Base-by-base conservation (phyloP, 805 yeast species). In the Candida andamanensis region DNA sequence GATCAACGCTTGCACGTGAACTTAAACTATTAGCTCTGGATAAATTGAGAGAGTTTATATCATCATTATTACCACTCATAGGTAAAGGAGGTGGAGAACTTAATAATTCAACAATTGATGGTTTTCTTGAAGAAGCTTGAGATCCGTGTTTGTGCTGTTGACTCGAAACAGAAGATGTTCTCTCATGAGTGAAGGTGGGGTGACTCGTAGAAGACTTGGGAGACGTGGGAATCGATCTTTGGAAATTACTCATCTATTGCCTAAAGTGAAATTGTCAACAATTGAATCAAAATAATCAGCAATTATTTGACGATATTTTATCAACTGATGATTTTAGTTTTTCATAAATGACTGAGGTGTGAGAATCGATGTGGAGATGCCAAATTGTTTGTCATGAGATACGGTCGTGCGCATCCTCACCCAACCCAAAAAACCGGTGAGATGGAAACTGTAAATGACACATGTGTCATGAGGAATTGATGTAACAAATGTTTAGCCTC, bases 51-150 rank as follows among this genome's bases (percentile, higher is more conserved):
- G 69, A 58, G 20, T 58, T 52, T 13, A 60, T 46, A 27, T 60
- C 66, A 15, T 58, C 63, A 47, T 43, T 31, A 50, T 67, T 54
- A 29, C 55, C 54, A 38, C 60, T 52, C 6, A 28, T 23, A 5
- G 76, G 72, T 35, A 80, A 53, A 2, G 80, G 82, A 2, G 90
- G 92, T 0, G 92, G 92, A 4, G 87, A 76, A 11, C 84, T 76
- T 21, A 82, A 59, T 61, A 82, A 59, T 51, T 82, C 90, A 25
- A 79, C 90, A 29, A 82, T 80, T 6, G 87, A 80, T 0, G 85
- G 72, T 41, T 80, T 63, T 19, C 70, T 46, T n/a, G 61, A 48
- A 5, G 37, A 26, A 11, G 5, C 53, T 47, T 19, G 11, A 9
- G 35, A 22, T 35, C 41, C 20, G 15, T 25, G 28, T 12, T 23